These are phyloP conservation scores for Hypoxylon sp. DNA, from an alignment of 2,329 filamentous ascomycete genomes.

Conservation along the genomic window DNA sequence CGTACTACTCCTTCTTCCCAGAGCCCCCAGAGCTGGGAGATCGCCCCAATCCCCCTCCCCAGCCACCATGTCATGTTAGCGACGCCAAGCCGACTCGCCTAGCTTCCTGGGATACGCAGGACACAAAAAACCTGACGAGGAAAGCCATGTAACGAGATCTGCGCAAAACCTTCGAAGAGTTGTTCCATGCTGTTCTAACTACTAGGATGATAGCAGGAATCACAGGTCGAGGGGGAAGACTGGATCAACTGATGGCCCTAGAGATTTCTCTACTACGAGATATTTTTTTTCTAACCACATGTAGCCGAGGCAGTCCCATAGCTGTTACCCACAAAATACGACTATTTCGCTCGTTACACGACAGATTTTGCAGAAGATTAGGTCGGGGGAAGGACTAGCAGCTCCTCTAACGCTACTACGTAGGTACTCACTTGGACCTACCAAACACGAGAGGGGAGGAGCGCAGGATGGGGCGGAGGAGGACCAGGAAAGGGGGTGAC, in stretches of 20 bases:
- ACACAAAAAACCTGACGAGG: neutral
- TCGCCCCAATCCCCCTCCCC: conserved; percentile 1
- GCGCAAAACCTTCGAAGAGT: neutral
- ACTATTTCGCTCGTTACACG: conserved; percentile 33
- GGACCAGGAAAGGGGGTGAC: conserved; percentile 1
- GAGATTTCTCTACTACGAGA: too few relatives aligned
- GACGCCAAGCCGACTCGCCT: conserved; percentile 13
- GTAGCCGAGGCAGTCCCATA: conserved; percentile 18
- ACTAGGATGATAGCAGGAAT: neutral
- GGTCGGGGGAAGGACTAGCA: neutral
- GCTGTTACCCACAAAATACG: neutral
- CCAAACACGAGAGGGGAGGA: neutral
- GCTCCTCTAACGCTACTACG: conserved; percentile 1
- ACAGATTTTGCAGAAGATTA: conserved; percentile 25
- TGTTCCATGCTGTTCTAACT: neutral
- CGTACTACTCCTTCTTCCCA: neutral
- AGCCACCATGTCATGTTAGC: conserved; percentile 16
- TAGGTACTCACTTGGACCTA: conserved; percentile 1
- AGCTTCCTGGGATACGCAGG: conserved; percentile 3
- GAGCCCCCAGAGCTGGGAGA: conserved; percentile 14
- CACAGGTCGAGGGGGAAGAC: neutral
- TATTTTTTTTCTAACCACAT: conserved; percentile 1
- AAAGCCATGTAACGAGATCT: conserved; percentile 2
- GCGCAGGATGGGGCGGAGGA: neutral
- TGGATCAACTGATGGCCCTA: neutral